phyloP scores from a whole-genome alignment of 1,284 basidiomycete genomes.

The Rhodotorula sp. region DNA sequence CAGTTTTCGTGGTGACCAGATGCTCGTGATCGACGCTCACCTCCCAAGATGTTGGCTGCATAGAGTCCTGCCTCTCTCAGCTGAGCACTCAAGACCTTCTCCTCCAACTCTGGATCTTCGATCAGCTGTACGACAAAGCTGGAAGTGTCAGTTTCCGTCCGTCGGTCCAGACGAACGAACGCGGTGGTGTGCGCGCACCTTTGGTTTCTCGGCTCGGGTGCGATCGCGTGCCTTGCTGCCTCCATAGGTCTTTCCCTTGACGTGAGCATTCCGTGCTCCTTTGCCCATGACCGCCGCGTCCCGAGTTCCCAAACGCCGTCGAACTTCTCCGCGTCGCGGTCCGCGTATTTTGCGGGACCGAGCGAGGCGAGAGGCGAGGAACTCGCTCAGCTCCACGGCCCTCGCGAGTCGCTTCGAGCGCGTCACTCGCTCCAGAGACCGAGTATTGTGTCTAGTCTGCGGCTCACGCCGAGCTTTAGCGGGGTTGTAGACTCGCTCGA shows the following conservation, averaged over 20 bases:
- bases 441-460: no score
- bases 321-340: neutral
- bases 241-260: neutral
- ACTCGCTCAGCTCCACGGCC: neutral
- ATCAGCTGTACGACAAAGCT: slow-evolving; percentile 28
- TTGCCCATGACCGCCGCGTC: slow-evolving; percentile 12
- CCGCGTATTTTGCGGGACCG: neutral
- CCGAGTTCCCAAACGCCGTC: neutral
- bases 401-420: no score
- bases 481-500: no score
- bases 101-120: slow-evolving; percentile 62
- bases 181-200: neutral
- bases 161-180: neutral
- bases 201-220: slow-evolving; percentile 6
- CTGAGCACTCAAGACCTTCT: slow-evolving; percentile 64
- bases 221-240: slow-evolving; percentile 6
- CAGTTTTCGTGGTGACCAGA: neutral
- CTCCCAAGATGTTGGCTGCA: slow-evolving; percentile 55
- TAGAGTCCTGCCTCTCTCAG: slow-evolving; percentile 71
- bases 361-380: neutral
- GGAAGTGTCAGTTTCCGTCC: neutral
- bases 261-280: slow-evolving; percentile 2
- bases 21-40: slow-evolving; percentile 19
- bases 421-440: no score
- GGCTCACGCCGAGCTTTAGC: no score